Evolutionary conservation across 495 filamentous ascomycete genomes (phyloP).

Genomic region (Lophiostoma macrostomum): DNA sequence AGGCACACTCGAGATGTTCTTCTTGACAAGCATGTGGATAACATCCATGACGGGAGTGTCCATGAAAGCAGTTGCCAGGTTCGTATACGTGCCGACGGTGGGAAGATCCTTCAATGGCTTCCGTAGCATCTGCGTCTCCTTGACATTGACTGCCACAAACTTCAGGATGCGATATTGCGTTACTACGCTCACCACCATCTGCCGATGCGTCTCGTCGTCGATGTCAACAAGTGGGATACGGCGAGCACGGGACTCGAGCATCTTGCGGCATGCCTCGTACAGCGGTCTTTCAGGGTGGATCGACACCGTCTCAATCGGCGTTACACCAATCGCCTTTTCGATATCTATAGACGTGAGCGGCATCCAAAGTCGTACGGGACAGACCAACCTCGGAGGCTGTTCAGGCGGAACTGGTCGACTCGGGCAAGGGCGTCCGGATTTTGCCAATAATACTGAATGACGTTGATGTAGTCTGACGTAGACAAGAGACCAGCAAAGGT

Average conservation of each 20-base stretch:
- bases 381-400: constrained; percentile 78
- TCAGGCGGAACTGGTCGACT: constrained; percentile 91
- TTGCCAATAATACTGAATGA: constrained; percentile 99
- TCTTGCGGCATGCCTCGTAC: constrained; percentile 91
- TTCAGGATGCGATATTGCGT: constrained; percentile 98
- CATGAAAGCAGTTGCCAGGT: constrained; percentile 81
- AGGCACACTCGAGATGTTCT: constrained; percentile 91
- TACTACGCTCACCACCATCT: constrained; percentile 93
- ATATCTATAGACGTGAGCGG: constrained; percentile 61
- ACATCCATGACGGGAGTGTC: constrained; percentile 92
- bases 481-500: constrained; percentile 93
- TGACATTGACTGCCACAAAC: constrained; percentile 96
- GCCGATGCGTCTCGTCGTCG: constrained; percentile 88
- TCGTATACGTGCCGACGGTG: constrained; percentile 76
- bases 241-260: constrained; percentile 88
- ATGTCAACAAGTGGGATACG: constrained; percentile 92
- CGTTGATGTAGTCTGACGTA: constrained; percentile 96
- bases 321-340: constrained; percentile 86
- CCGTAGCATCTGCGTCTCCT: constrained; percentile 81
- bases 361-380: background rate
- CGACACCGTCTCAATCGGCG: constrained; percentile 90
- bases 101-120: constrained; percentile 79
- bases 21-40: constrained; percentile 87
- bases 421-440: constrained; percentile 84
- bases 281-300: constrained; percentile 85